Evolutionary conservation across 2,329 filamentous ascomycete species (phyloP), one percentile per base, ranked within the genome.

Genomic region (Fusarium udum): DNA sequence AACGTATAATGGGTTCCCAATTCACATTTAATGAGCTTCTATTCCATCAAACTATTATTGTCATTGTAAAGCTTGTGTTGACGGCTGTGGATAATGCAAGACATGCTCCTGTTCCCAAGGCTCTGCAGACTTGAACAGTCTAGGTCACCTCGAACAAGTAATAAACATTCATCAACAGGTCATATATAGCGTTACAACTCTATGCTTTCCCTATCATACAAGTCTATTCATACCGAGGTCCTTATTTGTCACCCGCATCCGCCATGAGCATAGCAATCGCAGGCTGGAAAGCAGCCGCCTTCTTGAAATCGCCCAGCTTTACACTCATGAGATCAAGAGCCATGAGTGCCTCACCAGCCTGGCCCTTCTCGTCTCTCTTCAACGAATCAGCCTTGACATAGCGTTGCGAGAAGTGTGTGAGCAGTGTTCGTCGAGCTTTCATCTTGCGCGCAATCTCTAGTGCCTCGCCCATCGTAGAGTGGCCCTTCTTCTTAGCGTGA

Each of bases 321-420:
- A 95, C 89, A 10, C 88, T 84, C 93, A 95, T 95, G 74, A 93
- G 90, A 78, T 96, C 93, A 80, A 94, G 94, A 4, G 92, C 93
- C 63, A 95, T 87, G 65, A 93, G 86, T 22, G 94, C 89, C 42
- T 82, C 79, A 67, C 82, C 81, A 61, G 75, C 68, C 68, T 67
- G 73, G 31, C 74, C 72, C 39, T 90, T 85, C 22, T 57, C 66
- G 12, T 73, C 69, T 28, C 74, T 49, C 28, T 77, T 74, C 63
- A 83, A 68, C 49, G 80, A 79, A 34, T 81, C 80, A 18, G 79
- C 67, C 82, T 95, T 95, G 77, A 94, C 92, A 82, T 99, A 99
- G 13, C 96, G 88, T 84, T 99, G 96, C 62, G 92, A 95, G 83
- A 99, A 99, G 81, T 99, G 96, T 13, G 96, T 99, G 55, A 99